Evolutionary conservation across 768 basidiomycete species (phyloP).

Genomic region (Clitopilus hobsonii): DNA sequence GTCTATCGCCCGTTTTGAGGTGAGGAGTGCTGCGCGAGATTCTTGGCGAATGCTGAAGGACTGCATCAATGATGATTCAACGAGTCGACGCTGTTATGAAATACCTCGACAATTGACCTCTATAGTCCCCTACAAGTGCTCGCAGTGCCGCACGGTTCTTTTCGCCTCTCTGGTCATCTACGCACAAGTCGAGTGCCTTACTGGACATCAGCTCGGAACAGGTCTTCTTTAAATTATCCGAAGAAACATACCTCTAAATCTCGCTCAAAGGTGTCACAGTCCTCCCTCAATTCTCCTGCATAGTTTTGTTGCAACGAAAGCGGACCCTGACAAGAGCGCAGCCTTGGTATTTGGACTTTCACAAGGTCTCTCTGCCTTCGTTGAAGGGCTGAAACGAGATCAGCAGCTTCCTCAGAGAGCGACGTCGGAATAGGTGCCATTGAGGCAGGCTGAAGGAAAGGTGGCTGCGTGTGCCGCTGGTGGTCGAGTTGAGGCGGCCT

Average conservation of each 20-base stretch:
- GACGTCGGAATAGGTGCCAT: slow-evolving; percentile 65
- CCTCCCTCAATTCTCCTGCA: slow-evolving; percentile 72
- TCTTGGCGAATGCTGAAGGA: slow-evolving; percentile 60
- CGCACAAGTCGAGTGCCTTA: slow-evolving; percentile 62
- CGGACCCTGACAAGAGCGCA: slow-evolving; percentile 66
- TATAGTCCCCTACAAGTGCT: slow-evolving; percentile 44
- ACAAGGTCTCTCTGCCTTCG: slow-evolving; percentile 60
- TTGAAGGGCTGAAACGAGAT: slow-evolving; percentile 46
- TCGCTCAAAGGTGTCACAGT: slow-evolving; percentile 55
- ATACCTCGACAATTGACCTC: slow-evolving; percentile 46
- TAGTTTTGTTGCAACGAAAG: slow-evolving; percentile 66
- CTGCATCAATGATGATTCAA: slow-evolving; percentile 1
- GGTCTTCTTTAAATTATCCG: not conserved
- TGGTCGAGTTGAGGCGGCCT: too few species aligned
- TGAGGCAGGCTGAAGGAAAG: too few species aligned
- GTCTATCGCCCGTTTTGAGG: slow-evolving; percentile 74
- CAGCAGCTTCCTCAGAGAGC: slow-evolving; percentile 45
- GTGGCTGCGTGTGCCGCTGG: too few species aligned
- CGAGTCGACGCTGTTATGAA: slow-evolving; percentile 4
- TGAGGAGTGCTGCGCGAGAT: slow-evolving; percentile 61
- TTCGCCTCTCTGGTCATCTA: slow-evolving; percentile 68
- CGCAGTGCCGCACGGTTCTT: slow-evolving; percentile 45
- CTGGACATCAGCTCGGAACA: slow-evolving; percentile 10
- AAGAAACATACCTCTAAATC: slow-evolving; percentile 61
- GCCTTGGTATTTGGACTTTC: slow-evolving; percentile 70